phyloP scores from a whole-genome alignment of 2,329 filamentous ascomycete genomes.

The Alternaria brassicae region DNA sequence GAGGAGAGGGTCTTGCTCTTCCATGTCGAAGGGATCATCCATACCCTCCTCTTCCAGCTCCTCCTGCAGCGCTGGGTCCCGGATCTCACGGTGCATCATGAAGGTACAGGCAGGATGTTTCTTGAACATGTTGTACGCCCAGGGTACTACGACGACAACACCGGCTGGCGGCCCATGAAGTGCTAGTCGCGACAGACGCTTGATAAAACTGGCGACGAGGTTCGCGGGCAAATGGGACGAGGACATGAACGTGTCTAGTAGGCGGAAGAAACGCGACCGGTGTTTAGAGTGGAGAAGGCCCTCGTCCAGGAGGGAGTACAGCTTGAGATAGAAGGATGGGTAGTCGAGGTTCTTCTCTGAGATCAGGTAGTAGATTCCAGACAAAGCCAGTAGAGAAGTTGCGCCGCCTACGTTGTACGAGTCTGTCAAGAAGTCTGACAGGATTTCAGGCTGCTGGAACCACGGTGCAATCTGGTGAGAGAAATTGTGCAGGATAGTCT shows the following conservation, averaged over 20 bases:
- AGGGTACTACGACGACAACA: slow-evolving; percentile 87
- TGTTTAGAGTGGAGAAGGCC: slow-evolving; percentile 92
- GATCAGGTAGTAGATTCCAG: slow-evolving; percentile 94
- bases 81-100: slow-evolving; percentile 85
- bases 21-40: slow-evolving; percentile 77
- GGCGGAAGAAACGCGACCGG: slow-evolving; percentile 88
- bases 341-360: slow-evolving; percentile 95
- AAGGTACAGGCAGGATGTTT: slow-evolving; percentile 90
- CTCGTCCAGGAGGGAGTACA: slow-evolving; percentile 89
- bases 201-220: slow-evolving; percentile 94
- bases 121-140: slow-evolving; percentile 94
- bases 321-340: slow-evolving; percentile 88
- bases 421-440: slow-evolving; percentile 97
- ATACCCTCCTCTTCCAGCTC: slow-evolving; percentile 67
- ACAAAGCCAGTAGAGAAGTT: slow-evolving; percentile 85
- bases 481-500: slow-evolving; percentile 77
- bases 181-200: slow-evolving; percentile 82
- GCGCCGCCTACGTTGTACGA: slow-evolving; percentile 88
- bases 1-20: slow-evolving; percentile 81
- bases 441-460: slow-evolving; percentile 85
- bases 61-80: slow-evolving; percentile 64
- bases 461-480: slow-evolving; percentile 82
- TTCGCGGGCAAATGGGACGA: slow-evolving; percentile 92
- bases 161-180: slow-evolving; percentile 89
- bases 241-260: slow-evolving; percentile 86